These are phyloP conservation scores for Aquilaria malaccensis DNA, from an alignment of 345 rosid genomes.

Conservation along the genomic window DNA sequence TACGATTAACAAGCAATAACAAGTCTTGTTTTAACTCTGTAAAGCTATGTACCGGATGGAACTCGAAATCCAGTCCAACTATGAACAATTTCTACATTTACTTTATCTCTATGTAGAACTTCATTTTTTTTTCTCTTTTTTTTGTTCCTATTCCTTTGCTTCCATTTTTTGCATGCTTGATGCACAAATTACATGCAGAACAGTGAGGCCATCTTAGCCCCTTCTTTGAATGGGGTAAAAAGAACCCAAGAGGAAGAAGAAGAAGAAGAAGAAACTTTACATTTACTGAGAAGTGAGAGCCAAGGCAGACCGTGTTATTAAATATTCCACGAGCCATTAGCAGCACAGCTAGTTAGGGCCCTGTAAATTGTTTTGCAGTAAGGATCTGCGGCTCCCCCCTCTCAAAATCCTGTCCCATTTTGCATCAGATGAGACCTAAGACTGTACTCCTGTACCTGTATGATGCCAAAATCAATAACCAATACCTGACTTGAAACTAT, in stretches of 20 bases:
- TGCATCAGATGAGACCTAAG: constrained; percentile 49
- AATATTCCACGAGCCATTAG: constrained; percentile 14
- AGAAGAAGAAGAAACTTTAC: constrained; percentile 25
- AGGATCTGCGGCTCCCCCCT: constrained; percentile 19
- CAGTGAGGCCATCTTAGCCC: constrained; percentile 11
- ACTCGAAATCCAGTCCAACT: neutral
- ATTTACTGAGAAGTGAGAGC: constrained; percentile 15
- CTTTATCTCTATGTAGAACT: constrained; percentile 10
- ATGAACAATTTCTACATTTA: neutral
- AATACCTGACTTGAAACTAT: no score
- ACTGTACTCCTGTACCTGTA: constrained; percentile 47
- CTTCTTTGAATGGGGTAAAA: neutral
- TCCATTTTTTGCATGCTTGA: neutral
- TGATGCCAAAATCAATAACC: constrained; percentile 4
- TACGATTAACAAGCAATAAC: no score
- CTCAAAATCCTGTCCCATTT: constrained; percentile 33
- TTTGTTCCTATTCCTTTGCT: constrained; percentile 9
- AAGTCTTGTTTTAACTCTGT: no score
- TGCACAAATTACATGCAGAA: constrained; percentile 11
- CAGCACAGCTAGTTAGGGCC: constrained; percentile 19
- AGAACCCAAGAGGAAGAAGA: constrained; percentile 1
- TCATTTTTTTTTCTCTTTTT: constrained; percentile 15
- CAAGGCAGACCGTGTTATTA: constrained; percentile 3
- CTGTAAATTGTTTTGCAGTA: constrained; percentile 18
- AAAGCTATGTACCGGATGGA: no score